Evolutionary conservation across 148 eudicot genomes (phyloP).

Genomic region (Vaccinium macrocarpon): DNA sequence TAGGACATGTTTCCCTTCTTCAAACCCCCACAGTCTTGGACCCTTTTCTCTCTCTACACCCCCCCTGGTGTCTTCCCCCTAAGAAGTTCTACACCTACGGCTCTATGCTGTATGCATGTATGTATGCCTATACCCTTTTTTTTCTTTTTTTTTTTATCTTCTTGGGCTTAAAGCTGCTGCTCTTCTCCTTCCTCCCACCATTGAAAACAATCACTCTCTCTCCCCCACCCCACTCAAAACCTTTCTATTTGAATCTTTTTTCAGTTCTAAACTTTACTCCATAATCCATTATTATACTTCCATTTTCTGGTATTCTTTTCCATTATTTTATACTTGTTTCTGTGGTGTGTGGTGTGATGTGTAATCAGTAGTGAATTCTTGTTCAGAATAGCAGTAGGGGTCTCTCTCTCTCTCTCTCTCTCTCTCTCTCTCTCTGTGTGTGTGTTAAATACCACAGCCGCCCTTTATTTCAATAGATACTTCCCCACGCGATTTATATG

Average conservation of each 20-base stretch:
- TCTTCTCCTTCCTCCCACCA: neutral
- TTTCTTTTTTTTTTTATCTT: neutral
- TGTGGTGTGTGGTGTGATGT: constrained; percentile 7
- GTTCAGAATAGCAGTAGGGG: neutral
- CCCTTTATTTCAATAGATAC: neutral
- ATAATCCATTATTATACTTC: too few relatives aligned
- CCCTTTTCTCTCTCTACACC: constrained; percentile 13
- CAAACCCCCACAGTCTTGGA: constrained; percentile 21
- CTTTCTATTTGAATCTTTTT: neutral
- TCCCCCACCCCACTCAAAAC: constrained; percentile 6
- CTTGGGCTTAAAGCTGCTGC: neutral
- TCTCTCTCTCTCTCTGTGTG: neutral
- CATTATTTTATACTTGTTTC: neutral
- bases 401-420: neutral
- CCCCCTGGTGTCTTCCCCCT: constrained; percentile 9
- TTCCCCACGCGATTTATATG: neutral
- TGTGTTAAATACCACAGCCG: constrained; percentile 19
- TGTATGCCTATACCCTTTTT: neutral
- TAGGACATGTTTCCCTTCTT: constrained; percentile 31
- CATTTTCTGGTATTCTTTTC: neutral
- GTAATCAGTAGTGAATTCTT: constrained; percentile 3
- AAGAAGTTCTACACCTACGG: neutral
- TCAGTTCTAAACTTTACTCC: neutral
- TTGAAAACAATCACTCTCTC: neutral
- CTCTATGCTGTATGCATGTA: neutral